phyloP scores from a whole-genome alignment of 345 rosid genomes.

The Brassica cretica region DNA sequence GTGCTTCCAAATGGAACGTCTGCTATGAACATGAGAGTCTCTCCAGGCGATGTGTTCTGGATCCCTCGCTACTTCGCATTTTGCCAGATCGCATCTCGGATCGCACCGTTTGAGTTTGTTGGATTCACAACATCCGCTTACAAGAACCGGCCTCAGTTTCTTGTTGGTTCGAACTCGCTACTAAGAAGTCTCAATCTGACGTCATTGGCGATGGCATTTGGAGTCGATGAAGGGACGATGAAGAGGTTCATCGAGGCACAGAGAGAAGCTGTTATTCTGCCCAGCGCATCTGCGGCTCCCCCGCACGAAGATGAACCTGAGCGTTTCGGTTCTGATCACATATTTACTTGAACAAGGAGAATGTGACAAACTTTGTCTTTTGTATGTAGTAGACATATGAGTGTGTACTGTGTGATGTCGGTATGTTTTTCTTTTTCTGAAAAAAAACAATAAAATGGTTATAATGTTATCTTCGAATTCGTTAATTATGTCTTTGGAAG shows the following conservation, averaged over 20 bases:
- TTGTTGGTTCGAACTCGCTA: slow-evolving; percentile 66
- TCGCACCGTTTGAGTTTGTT: slow-evolving; percentile 64
- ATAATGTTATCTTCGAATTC: background rate
- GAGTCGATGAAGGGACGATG: slow-evolving; percentile 49
- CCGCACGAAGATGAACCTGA: slow-evolving; percentile 27
- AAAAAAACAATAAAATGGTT: slow-evolving; percentile 21
- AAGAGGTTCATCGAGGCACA: slow-evolving; percentile 47
- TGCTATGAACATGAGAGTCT: slow-evolving; percentile 57
- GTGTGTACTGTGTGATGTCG: slow-evolving; percentile 2
- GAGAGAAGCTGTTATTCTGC: slow-evolving; percentile 66
- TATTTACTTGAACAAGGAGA: slow-evolving; percentile 5
- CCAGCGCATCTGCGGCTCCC: slow-evolving; percentile 53
- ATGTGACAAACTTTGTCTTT: slow-evolving; percentile 10
- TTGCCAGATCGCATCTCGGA: slow-evolving; percentile 73
- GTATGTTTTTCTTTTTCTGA: slow-evolving; percentile 19
- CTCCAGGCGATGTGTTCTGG: slow-evolving; percentile 73
- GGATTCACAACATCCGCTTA: slow-evolving; percentile 86
- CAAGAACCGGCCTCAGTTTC: slow-evolving; percentile 78
- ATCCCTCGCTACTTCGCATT: slow-evolving; percentile 85
- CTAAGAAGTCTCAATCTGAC: slow-evolving; percentile 47
- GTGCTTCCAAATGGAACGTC: slow-evolving; percentile 75
- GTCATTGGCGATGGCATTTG: slow-evolving; percentile 61
- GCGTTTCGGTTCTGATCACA: background rate
- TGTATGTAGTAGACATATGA: slow-evolving; percentile 24
- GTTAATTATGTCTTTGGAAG: too few relatives aligned